phyloP scores from a whole-genome alignment of 495 filamentous ascomycete species.

The Penicillium cataractarum region DNA sequence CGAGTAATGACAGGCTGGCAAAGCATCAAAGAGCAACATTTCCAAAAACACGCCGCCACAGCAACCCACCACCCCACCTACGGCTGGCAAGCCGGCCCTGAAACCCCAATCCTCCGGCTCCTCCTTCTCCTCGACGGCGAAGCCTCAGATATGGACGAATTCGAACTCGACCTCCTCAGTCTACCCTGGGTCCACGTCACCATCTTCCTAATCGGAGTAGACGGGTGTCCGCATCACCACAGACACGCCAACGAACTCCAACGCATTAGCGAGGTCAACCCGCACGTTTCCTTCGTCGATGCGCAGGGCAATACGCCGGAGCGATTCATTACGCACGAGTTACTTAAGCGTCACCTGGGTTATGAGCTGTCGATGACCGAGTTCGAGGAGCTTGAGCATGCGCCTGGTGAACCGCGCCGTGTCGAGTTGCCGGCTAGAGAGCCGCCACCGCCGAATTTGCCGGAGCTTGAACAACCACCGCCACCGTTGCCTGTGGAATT shows the following conservation, averaged over 20 bases:
- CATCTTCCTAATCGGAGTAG: constrained; percentile 53
- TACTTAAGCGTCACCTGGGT: constrained; percentile 52
- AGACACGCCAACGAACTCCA: constrained; percentile 52
- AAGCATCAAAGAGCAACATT: constrained; percentile 51
- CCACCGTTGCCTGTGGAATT: not conserved
- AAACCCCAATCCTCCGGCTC: constrained; percentile 48
- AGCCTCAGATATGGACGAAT: constrained; percentile 54
- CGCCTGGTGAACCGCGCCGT: not conserved
- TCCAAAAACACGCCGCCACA: constrained; percentile 49
- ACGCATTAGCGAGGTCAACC: constrained; percentile 51
- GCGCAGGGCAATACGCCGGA: constrained; percentile 53
- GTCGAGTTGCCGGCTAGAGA: not conserved
- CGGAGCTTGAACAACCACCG: not conserved
- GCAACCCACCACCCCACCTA: constrained; percentile 50
- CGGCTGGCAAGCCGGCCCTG: constrained; percentile 53
- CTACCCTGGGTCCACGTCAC: constrained; percentile 53
- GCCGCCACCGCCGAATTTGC: not conserved
- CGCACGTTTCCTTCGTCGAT: constrained; percentile 52
- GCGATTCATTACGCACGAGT: constrained; percentile 49
- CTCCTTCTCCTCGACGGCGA: constrained; percentile 51
- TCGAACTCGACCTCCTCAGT: constrained; percentile 50
- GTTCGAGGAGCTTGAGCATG: constrained; percentile 38
- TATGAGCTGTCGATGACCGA: constrained; percentile 47
- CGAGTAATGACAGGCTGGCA: constrained; percentile 55
- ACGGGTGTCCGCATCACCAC: constrained; percentile 54